A percentile compares a stretch with the other conserved stretches of the same genome.
phyloP scores from a whole-genome alignment of 257 asterid species.

The Vinca minor region DNA sequence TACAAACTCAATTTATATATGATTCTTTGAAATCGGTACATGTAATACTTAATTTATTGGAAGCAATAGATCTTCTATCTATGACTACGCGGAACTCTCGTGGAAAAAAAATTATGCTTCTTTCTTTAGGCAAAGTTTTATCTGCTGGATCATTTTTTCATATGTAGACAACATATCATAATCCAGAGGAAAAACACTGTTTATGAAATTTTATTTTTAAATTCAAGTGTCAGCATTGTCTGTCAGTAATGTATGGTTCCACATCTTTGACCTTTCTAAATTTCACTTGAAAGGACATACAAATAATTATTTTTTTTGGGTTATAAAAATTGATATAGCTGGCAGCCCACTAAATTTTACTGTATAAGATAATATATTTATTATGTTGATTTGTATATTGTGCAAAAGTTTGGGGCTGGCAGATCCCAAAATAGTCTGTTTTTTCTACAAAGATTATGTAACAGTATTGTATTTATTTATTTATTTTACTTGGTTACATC shows the following conservation, averaged over 20 bases:
- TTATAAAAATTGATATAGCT: slow-evolving; percentile 13
- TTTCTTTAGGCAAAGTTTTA: slow-evolving; percentile 26
- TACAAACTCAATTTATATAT: too few relatives aligned
- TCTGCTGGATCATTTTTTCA: slow-evolving; percentile 19
- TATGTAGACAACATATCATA: slow-evolving; percentile 23
- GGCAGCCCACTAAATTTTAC: slow-evolving; percentile 9
- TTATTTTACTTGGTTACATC: background rate
- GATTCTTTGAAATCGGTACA: too few relatives aligned
- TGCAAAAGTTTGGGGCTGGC: slow-evolving; percentile 1
- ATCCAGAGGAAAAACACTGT: slow-evolving; percentile 17
- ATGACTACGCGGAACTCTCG: slow-evolving; percentile 12
- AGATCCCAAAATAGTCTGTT: background rate
- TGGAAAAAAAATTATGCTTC: slow-evolving; percentile 43
- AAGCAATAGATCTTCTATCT: slow-evolving; percentile 20
- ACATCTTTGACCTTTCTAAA: slow-evolving; percentile 33
- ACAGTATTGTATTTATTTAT: background rate
- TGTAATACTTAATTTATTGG: too few relatives aligned
- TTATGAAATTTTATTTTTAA: background rate
- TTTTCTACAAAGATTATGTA: slow-evolving; percentile 6
- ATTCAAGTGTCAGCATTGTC: slow-evolving; percentile 26
- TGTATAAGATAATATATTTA: background rate
- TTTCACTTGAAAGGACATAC: slow-evolving; percentile 32
- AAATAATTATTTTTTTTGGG: slow-evolving; percentile 11
- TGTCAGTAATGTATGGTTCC: slow-evolving; percentile 29
- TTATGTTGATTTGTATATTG: too few relatives aligned